These are phyloP conservation scores for Fusarium nygamai DNA, from an alignment of 2,329 filamentous ascomycete species.

Conservation along the genomic window DNA sequence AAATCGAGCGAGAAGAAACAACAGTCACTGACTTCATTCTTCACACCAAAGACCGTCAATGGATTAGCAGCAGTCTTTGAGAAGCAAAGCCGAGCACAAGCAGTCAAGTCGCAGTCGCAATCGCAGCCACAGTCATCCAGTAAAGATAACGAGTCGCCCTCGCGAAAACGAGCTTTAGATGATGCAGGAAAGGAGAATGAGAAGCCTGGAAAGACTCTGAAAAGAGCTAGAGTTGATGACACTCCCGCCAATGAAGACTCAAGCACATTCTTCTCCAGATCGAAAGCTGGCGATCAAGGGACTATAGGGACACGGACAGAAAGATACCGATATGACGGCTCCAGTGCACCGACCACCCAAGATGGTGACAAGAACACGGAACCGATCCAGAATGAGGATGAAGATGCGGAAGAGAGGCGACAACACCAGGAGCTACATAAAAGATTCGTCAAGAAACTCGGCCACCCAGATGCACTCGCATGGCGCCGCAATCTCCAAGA, in stretches of 20 bases:
- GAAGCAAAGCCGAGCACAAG: slow-evolving; percentile 44
- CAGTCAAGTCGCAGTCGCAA: slow-evolving; percentile 39
- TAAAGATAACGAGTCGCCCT: slow-evolving; percentile 43
- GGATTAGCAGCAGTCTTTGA: slow-evolving; percentile 52
- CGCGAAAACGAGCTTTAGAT: slow-evolving; percentile 63
- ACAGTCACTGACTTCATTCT: slow-evolving; percentile 87
- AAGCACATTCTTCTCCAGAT: slow-evolving; percentile 49
- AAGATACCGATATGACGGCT: slow-evolving; percentile 61
- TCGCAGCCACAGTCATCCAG: slow-evolving; percentile 43
- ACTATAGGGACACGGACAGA: slow-evolving; percentile 55
- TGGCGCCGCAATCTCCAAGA: slow-evolving; percentile 70
- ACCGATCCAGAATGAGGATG: slow-evolving; percentile 52
- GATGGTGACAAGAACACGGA: slow-evolving; percentile 42
- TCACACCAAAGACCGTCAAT: slow-evolving; percentile 70
- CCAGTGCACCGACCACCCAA: slow-evolving; percentile 50
- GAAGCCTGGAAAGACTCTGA: slow-evolving; percentile 51
- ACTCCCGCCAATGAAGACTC: slow-evolving; percentile 49
- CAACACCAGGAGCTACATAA: slow-evolving; percentile 79
- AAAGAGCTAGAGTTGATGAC: slow-evolving; percentile 57
- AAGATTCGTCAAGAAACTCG: slow-evolving; percentile 90
- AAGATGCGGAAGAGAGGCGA: slow-evolving; percentile 61
- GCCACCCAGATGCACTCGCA: slow-evolving; percentile 83
- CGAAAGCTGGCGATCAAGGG: slow-evolving; percentile 25
- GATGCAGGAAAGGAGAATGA: slow-evolving; percentile 57
- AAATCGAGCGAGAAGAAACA: slow-evolving; percentile 71